Percentiles rank a stretch among this genome's conserved stretches.
Evolutionary conservation across 345 rosid genomes (phyloP).

Genomic region (Erucastrum elatum): DNA sequence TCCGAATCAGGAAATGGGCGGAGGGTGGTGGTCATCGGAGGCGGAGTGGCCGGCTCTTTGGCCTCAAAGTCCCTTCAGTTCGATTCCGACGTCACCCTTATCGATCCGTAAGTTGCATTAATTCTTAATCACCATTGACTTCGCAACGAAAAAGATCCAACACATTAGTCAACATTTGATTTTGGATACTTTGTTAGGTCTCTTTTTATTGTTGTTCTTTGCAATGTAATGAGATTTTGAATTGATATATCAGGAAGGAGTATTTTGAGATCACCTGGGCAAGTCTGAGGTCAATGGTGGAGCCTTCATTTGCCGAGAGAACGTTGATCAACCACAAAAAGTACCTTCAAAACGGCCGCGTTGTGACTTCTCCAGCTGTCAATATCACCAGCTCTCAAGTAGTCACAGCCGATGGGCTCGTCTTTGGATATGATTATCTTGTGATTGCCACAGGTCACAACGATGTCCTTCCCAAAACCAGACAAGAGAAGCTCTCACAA

Average conservation of each 20-base stretch:
- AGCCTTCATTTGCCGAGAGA: conserved; percentile 73
- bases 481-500: conserved; percentile 56
- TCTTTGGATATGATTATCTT: conserved; percentile 67
- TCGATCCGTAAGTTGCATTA: conserved; percentile 55
- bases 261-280: conserved; percentile 75
- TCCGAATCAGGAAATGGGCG: conserved; percentile 30
- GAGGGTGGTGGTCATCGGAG: conserved; percentile 60
- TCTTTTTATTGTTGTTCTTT: neutral
- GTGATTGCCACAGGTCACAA: conserved; percentile 78
- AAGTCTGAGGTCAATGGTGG: conserved; percentile 73
- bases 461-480: conserved; percentile 58
- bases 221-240: neutral
- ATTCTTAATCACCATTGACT: neutral
- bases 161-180: neutral
- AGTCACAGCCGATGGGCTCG: conserved; percentile 50
- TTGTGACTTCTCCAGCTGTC: conserved; percentile 61
- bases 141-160: neutral
- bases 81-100: conserved; percentile 59
- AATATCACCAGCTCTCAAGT: conserved; percentile 63
- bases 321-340: conserved; percentile 67
- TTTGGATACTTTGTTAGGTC: neutral
- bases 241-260: conserved; percentile 53
- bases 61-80: conserved; percentile 57
- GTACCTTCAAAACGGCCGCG: conserved; percentile 59
- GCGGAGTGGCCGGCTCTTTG: conserved; percentile 64